Conservation (phyloP, 192 early-diverging fungal genomes). For the Umbelopsis ramanniana region DNA sequence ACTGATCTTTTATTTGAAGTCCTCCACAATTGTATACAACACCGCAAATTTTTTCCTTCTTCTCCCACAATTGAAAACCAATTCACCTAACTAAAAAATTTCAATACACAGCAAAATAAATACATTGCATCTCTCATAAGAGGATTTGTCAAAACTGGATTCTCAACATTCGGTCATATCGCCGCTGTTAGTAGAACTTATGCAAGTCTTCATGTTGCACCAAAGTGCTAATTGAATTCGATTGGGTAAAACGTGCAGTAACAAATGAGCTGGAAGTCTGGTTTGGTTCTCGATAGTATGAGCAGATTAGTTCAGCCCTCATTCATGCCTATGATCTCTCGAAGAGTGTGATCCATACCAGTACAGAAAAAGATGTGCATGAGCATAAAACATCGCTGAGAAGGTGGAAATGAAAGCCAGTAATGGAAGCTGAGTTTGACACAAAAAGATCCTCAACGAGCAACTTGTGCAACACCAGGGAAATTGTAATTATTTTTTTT, state of each 20-base stretch:
- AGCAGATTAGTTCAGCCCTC: too few relatives aligned
- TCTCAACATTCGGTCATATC: slow-evolving; percentile 2
- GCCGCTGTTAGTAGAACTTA: background rate
- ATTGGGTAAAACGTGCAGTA: background rate
- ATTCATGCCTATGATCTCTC: too few relatives aligned
- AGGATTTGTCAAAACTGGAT: background rate
- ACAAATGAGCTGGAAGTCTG: background rate
- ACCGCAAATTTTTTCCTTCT: background rate
- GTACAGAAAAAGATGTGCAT: too few relatives aligned
- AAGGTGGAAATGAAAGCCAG: background rate
- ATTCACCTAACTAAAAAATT: background rate
- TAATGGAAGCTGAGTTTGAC: background rate
- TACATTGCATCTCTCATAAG: background rate
- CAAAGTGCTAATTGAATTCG: background rate
- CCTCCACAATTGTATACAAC: slow-evolving; percentile 17
- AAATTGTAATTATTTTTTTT: slow-evolving; percentile 15
- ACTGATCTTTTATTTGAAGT: background rate
- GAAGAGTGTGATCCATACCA: too few relatives aligned
- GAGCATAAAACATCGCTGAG: background rate
- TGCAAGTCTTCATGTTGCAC: slow-evolving; percentile 7
- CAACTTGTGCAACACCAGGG: slow-evolving; percentile 8
- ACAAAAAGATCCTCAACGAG: background rate
- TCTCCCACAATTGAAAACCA: background rate
- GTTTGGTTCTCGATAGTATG: background rate
- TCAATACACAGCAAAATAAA: slow-evolving; percentile 4